phyloP scores from a whole-genome alignment of 2,329 filamentous ascomycete genomes.

The Diplodia seriata region DNA sequence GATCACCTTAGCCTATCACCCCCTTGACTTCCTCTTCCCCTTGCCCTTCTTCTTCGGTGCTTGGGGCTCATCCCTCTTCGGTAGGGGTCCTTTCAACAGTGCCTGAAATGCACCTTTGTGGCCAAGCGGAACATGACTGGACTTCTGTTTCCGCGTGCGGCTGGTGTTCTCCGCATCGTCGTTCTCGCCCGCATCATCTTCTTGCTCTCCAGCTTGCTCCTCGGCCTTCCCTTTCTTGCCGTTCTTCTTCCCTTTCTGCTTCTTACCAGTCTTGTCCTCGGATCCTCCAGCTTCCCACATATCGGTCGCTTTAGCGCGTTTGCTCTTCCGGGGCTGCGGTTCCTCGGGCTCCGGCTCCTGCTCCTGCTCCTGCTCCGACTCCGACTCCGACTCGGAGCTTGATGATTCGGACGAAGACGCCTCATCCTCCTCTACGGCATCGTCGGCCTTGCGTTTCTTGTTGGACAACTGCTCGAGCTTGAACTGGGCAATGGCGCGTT shows the following conservation, averaged over 20 bases:
- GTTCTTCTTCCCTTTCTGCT: constrained; percentile 9
- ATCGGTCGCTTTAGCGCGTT: constrained; percentile 30
- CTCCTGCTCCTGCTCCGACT: constrained; percentile 33
- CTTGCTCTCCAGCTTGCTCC: not conserved
- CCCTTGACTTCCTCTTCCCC: constrained; percentile 25
- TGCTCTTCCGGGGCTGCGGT: constrained; percentile 31
- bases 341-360: constrained; percentile 34
- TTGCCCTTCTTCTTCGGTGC: constrained; percentile 23
- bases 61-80: constrained; percentile 15
- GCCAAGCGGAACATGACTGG: constrained; percentile 29
- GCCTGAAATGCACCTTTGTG: constrained; percentile 32
- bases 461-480: constrained; percentile 45
- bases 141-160: constrained; percentile 28
- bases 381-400: constrained; percentile 9
- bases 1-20: not conserved
- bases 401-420: constrained; percentile 3
- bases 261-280: constrained; percentile 9
- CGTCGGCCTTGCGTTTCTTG: constrained; percentile 43
- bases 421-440: constrained; percentile 32
- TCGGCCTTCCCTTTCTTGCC: constrained; percentile 11
- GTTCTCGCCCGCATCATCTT: not conserved
- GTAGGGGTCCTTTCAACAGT: constrained; percentile 33
- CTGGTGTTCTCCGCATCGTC: not conserved
- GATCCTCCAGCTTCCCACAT: constrained; percentile 29
- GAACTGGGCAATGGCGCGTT: constrained; percentile 46